Conservation (phyloP, 2,329 filamentous ascomycete species). For the Pseudopyricularia javanii region DNA sequence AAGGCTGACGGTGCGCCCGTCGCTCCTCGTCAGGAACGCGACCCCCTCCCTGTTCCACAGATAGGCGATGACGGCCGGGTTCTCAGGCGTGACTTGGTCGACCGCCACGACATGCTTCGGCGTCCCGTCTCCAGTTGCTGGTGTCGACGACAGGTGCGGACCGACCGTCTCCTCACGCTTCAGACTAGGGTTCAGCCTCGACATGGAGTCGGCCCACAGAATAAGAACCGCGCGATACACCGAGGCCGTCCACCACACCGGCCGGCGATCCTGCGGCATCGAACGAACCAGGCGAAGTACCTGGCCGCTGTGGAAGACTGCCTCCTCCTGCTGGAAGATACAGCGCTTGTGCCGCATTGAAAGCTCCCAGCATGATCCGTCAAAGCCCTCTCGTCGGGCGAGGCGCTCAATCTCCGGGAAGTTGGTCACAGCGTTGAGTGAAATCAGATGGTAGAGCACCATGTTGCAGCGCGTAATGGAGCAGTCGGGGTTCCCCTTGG, state of each 20-base stretch:
- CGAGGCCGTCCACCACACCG: slow-evolving; percentile 60
- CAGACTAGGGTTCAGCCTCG: slow-evolving; percentile 29
- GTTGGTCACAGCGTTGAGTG: slow-evolving; percentile 54
- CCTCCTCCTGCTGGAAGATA: slow-evolving; percentile 50
- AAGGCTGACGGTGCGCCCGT: slow-evolving; percentile 20
- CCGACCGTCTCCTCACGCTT: slow-evolving; percentile 12
- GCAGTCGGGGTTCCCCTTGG: slow-evolving; percentile 43
- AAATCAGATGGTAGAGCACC: slow-evolving; percentile 59
- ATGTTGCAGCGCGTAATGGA: slow-evolving; percentile 51
- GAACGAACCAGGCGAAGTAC: slow-evolving; percentile 46
- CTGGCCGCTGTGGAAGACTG: slow-evolving; percentile 56
- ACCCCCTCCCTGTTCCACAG: slow-evolving; percentile 24
- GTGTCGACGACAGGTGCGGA: neutral
- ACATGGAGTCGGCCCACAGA: slow-evolving; percentile 50
- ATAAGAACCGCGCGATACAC: slow-evolving; percentile 55
- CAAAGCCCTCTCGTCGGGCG: slow-evolving; percentile 46
- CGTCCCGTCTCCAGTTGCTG: neutral
- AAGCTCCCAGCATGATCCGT: slow-evolving; percentile 41
- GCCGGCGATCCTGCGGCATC: slow-evolving; percentile 48
- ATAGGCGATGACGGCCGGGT: slow-evolving; percentile 22
- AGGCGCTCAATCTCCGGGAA: slow-evolving; percentile 56
- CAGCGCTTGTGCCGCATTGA: slow-evolving; percentile 47
- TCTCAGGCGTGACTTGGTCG: slow-evolving; percentile 26
- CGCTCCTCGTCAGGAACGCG: slow-evolving; percentile 19
- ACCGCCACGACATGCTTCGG: slow-evolving; percentile 16